These are phyloP conservation scores for Coelastrella sp. DNA, from an alignment of 139 green algal species.

Conservation along the genomic window DNA sequence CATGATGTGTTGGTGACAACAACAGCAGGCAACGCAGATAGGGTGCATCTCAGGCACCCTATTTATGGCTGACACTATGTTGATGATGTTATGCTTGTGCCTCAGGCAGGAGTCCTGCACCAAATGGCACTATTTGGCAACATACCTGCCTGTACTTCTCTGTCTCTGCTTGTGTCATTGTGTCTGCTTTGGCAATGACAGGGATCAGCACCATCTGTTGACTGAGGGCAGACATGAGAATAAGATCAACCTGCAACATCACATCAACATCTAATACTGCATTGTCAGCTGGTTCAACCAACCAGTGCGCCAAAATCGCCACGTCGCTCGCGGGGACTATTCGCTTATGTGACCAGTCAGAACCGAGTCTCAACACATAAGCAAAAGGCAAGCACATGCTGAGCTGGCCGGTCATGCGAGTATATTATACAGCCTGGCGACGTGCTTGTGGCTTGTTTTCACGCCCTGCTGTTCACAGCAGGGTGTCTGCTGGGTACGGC, in stretches of 20 bases:
- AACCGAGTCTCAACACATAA: background rate
- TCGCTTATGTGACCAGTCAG: background rate
- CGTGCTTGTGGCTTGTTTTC: background rate
- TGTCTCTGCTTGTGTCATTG: background rate
- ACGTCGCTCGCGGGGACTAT: background rate
- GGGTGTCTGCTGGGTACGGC: background rate
- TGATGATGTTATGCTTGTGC: too few species aligned
- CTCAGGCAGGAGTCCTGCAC: too few species aligned
- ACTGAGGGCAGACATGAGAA: constrained; percentile 25
- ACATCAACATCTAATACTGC: background rate
- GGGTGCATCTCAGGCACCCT: too few species aligned
- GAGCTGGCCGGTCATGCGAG: background rate
- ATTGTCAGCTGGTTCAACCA: too few species aligned
- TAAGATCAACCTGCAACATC: background rate
- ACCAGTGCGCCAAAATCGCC: background rate
- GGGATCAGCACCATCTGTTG: constrained; percentile 2
- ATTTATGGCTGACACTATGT: too few species aligned
- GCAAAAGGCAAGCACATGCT: background rate
- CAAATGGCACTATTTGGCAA: too few species aligned
- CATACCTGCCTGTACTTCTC: constrained; percentile 41
- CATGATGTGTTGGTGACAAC: too few species aligned
- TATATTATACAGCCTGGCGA: background rate
- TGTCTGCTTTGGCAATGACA: too few species aligned
- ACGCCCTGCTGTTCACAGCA: background rate
- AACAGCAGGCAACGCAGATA: too few species aligned